A percentile compares a stretch with the other conserved stretches of the same genome.
These are phyloP conservation scores for Boechera retrofracta DNA, from an alignment of 345 rosid genomes.

Conservation along the genomic window DNA sequence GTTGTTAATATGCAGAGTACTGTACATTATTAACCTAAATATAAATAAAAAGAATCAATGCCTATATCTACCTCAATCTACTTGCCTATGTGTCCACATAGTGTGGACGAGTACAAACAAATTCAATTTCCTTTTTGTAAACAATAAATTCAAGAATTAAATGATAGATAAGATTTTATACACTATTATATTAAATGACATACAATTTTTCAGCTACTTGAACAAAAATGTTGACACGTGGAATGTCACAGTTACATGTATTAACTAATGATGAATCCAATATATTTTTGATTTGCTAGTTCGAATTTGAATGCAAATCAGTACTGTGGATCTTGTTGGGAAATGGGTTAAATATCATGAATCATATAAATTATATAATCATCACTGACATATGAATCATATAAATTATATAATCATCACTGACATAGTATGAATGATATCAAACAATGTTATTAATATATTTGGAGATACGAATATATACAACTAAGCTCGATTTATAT, in stretches of 20 bases:
- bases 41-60: slow-evolving; percentile 28
- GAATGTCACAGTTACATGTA: neutral
- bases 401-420: neutral
- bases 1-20: slow-evolving; percentile 37
- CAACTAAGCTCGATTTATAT: slow-evolving; percentile 4
- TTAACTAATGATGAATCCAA: neutral
- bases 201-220: neutral
- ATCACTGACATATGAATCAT: neutral
- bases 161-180: neutral
- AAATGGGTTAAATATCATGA: neutral
- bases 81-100: slow-evolving; percentile 30
- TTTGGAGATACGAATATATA: neutral
- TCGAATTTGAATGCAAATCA: slow-evolving; percentile 23
- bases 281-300: neutral
- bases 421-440: slow-evolving; percentile 1
- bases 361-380: neutral
- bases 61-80: slow-evolving; percentile 31
- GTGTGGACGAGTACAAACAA: slow-evolving; percentile 25
- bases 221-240: neutral
- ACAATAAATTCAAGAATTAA: neutral
- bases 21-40: slow-evolving; percentile 21
- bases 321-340: slow-evolving; percentile 26
- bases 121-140: slow-evolving; percentile 5
- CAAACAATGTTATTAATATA: neutral
- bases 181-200: neutral